Percentiles rank a stretch among this genome's conserved stretches.
phyloP scores from a whole-genome alignment of 768 basidiomycete species.

The Russula brevipes region DNA sequence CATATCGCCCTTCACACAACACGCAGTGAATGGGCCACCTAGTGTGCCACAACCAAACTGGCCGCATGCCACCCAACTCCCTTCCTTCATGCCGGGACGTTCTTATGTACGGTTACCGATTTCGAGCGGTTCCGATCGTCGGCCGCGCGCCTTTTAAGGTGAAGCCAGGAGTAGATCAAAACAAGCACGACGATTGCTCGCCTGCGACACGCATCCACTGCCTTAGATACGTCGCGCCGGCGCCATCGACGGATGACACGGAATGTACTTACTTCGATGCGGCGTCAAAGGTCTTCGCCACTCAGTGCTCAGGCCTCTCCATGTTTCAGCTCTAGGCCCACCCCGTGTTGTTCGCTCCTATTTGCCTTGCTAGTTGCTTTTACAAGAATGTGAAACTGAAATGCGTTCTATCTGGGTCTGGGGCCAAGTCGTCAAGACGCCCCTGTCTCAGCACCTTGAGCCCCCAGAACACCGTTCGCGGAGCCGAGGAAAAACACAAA shows the following conservation, averaged over 20 bases:
- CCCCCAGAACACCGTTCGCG: background rate
- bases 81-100: no score
- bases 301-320: no score
- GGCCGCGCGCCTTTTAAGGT: conserved; percentile 2
- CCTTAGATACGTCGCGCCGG: conserved; percentile 7
- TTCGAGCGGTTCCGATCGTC: conserved; percentile 20
- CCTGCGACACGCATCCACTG: background rate
- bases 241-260: conserved; percentile 12
- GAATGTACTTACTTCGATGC: conserved; percentile 9
- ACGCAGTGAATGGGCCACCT: no score
- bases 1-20: no score
- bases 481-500: background rate
- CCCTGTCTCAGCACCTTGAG: no score
- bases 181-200: conserved; percentile 14
- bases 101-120: background rate
- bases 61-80: no score
- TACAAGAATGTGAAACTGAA: no score
- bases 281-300: background rate
- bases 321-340: background rate
- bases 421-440: no score
- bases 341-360: no score
- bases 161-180: conserved; percentile 8
- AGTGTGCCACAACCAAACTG: no score
- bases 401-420: background rate
- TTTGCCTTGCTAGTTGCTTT: background rate